Evolutionary conservation across 1,284 basidiomycete genomes (phyloP), one percentile per base, ranked within the genome.

Genomic region (Hypsizygus ulmarius): DNA sequence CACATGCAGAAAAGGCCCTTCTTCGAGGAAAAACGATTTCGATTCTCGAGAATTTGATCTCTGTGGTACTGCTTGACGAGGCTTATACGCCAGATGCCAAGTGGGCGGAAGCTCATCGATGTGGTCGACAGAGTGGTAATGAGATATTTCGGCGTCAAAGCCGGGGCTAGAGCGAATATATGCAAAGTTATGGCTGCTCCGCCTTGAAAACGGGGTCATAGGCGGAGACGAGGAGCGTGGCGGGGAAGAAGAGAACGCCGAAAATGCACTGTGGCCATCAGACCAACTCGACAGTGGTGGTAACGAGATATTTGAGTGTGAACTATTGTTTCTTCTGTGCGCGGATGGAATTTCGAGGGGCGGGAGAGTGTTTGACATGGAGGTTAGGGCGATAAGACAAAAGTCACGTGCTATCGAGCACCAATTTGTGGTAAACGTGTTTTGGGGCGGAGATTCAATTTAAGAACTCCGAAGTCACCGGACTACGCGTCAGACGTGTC

Each of bases 211-310:
- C 0, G 69, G 70, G 5, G 71, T 72, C 47, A 49, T 58, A 27
- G 65, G 71, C 9, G 65, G 69, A 1, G 72, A 70, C 18, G 72
- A 70, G 21, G 71, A 70, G 55, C 58, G 59, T 3, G 60, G 55
- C 5, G 70, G 64, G 2, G 69, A 68, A 1, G 66, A 66, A 10
- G 64, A 60, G 18, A 60, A 47, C 16, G 59, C 58, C 36, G 60
- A 59, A 14, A 59, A 47, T 3, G 54, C 50, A 27, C 38, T 37
- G 47, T 60, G 58, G 9, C 46, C 54, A 16, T 50, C 43, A 3
- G 51, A 56, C 56, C 56, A 59, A 8, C 46, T 51, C 9, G 58
- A 51, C 0, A 60, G 25, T 5, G 64, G 56, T 19, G 64, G 65
- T 0, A 60, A 43, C 6, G 58, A 55, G 0, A 56, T 39, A 51